These are phyloP conservation scores for Beauveria australis DNA, from an alignment of 2,329 filamentous ascomycete genomes.

Conservation along the genomic window DNA sequence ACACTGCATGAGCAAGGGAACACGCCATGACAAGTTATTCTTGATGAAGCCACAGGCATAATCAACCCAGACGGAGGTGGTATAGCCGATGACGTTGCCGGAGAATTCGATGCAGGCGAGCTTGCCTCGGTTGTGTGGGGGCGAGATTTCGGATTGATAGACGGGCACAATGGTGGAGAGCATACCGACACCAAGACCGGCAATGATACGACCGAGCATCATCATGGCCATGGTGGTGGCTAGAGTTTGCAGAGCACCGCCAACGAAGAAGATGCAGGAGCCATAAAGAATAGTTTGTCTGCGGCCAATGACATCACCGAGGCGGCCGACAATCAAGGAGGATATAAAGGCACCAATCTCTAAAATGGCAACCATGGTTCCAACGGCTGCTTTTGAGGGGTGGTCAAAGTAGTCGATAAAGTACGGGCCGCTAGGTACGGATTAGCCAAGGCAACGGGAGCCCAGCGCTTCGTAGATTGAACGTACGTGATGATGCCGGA, in stretches of 20 bases:
- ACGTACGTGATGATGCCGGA: constrained; percentile 61
- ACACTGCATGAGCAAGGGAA: constrained; percentile 88
- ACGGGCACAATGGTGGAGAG: constrained; percentile 88
- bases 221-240: constrained; percentile 84
- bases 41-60: constrained; percentile 92
- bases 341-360: constrained; percentile 90
- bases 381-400: constrained; percentile 77
- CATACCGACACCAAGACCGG: constrained; percentile 79
- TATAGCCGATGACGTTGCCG: constrained; percentile 92
- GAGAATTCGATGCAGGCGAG: constrained; percentile 97
- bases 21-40: constrained; percentile 77
- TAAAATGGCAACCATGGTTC: constrained; percentile 95
- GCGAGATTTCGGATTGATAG: constrained; percentile 92
- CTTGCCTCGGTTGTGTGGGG: constrained; percentile 90
- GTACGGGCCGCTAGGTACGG: constrained; percentile 58
- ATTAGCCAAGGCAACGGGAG: constrained; percentile 9
- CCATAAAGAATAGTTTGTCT: constrained; percentile 88
- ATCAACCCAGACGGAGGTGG: constrained; percentile 96
- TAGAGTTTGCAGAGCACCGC: constrained; percentile 77
- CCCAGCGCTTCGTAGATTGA: constrained; percentile 5
- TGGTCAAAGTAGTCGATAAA: constrained; percentile 92
- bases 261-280: constrained; percentile 76
- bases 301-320: constrained; percentile 87
- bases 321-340: constrained; percentile 74
- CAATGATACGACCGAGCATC: constrained; percentile 73